Evolutionary conservation across 164 flowering plant species (phyloP).

Genomic region (Magnolia sinica): DNA sequence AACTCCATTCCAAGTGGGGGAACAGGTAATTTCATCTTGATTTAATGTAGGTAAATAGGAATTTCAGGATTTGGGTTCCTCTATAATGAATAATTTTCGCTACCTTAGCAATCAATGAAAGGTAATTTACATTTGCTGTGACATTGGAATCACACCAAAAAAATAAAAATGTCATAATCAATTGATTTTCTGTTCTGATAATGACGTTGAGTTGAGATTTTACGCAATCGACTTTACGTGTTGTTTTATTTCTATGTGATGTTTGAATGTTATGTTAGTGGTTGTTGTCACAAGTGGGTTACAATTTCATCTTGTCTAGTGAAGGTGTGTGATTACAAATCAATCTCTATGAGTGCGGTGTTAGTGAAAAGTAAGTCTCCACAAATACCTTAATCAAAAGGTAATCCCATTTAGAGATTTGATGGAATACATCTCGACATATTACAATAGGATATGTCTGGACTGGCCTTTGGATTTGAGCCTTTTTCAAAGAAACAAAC

Average conservation of each 20-base stretch:
- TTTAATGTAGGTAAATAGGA: not conserved
- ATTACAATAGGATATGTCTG: too few relatives aligned
- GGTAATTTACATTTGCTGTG: too few relatives aligned
- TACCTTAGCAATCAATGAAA: too few relatives aligned
- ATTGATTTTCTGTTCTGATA: not conserved
- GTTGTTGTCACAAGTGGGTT: not conserved
- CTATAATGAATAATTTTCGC: not conserved
- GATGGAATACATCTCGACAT: too few relatives aligned
- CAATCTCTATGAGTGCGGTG: not conserved
- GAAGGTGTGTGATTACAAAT: not conserved
- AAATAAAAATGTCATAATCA: not conserved
- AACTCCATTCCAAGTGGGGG: conserved; percentile 84
- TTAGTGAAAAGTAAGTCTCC: not conserved
- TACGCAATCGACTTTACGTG: not conserved
- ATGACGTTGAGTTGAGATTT: not conserved
- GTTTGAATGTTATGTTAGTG: conserved; percentile 1
- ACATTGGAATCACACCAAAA: too few relatives aligned
- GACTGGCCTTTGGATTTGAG: too few relatives aligned
- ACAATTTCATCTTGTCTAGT: not conserved
- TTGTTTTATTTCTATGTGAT: not conserved
- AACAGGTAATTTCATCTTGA: conserved; percentile 45
- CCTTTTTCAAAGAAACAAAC: too few relatives aligned
- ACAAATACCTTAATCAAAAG: too few relatives aligned
- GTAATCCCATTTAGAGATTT: too few relatives aligned
- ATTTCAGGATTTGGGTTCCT: not conserved